These are phyloP conservation scores for Akanthomyces uredinophilus DNA, from an alignment of 2,329 filamentous ascomycete genomes.

Conservation along the genomic window DNA sequence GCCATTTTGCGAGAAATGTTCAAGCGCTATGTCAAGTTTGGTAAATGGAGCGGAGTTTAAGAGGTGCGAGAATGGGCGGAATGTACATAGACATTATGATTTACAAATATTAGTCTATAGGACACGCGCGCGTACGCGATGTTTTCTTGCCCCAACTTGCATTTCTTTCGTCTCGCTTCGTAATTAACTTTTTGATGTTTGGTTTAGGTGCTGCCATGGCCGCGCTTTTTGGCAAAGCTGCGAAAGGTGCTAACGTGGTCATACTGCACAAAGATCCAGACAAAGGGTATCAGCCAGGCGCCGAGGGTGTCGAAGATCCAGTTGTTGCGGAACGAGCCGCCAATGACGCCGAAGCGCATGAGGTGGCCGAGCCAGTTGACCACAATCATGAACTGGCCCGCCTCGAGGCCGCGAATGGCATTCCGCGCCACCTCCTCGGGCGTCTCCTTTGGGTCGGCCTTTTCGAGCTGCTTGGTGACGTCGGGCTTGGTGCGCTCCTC, in stretches of 20 bases:
- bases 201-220: conserved; percentile 49
- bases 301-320: conserved; percentile 56
- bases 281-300: conserved; percentile 46
- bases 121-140: conserved; percentile 9
- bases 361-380: conserved; percentile 66
- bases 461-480: conserved; percentile 74
- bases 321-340: conserved; percentile 53
- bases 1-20: conserved; percentile 55
- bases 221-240: conserved; percentile 52
- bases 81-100: conserved; percentile 13
- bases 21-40: conserved; percentile 56
- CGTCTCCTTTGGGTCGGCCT: conserved; percentile 72
- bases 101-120: conserved; percentile 1
- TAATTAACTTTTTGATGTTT: conserved; percentile 21
- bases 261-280: conserved; percentile 54
- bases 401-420: conserved; percentile 70
- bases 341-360: conserved; percentile 60
- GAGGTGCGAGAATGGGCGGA: conserved; percentile 1
- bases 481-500: conserved; percentile 78
- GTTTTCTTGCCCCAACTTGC: neutral
- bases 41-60: conserved; percentile 58
- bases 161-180: conserved; percentile 18
- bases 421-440: conserved; percentile 70
- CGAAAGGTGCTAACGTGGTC: conserved; percentile 55
- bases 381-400: conserved; percentile 72